Base-by-base conservation (phyloP, 768 basidiomycete species). In the Tephrocybe rancida region DNA sequence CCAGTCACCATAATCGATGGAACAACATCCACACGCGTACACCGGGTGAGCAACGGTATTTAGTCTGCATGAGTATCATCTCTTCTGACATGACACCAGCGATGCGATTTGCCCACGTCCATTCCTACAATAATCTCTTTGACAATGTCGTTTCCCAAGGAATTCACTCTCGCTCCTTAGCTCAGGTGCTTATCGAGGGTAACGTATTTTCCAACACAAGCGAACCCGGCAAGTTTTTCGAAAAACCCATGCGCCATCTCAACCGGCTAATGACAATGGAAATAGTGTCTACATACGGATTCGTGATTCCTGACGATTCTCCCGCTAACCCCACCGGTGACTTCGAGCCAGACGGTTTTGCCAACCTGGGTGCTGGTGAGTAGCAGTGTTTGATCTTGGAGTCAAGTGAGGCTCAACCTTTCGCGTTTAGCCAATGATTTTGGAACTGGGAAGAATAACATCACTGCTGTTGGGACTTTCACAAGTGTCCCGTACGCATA, bases 251-350 rank as follows among this genome's bases (percentile, higher is more conserved):
- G n/a, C 16, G 14, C 18, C 1, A 29, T 19, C 34, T 10, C 5
- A 34, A n/a, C 19, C 18, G 5, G 19, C 16, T 18, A 8, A n/a
- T 26, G 19, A 24, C n/a, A 19, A 7, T 51, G 9, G 24, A 11
- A 29, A 62, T 37, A 37, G 57, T 64, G 11, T 61, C 62, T 7
- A 64, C 62, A 0, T 64, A 61, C 41, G 62, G 62, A n/a, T 59
- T 64, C 27, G 62, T 64, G 7, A 64, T 64, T 24, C 62, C 62
- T 27, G 62, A 64, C 37, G 62, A 64, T 50, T 64, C 62, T 1
- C 62, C 62, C 21, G 51, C 34, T 5, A 47, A 59, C 24, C 62
- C 62, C 1, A 35, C 43, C n/a, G 62, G 62, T 16, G 62, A 64
- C 34, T 57, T 59, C 51, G 62, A 64, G 44, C 54, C 54, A n/a